phyloP scores from a whole-genome alignment of 169 alveolate species.

The Plasmodium falciparum region DNA sequence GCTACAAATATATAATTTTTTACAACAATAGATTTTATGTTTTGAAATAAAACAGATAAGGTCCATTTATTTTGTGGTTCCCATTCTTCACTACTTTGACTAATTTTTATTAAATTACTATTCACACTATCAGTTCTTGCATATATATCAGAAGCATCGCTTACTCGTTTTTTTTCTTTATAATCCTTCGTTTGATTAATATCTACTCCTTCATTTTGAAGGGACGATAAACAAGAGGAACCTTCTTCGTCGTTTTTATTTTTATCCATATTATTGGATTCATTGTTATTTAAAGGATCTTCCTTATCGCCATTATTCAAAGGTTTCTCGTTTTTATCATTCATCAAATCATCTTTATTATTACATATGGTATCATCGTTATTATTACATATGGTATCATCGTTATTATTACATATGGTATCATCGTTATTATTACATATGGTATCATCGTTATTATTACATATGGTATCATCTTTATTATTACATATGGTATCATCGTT shows the following conservation, averaged over 20 bases:
- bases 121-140: conserved; percentile 39
- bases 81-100: conserved; percentile 62
- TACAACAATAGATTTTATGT: conserved; percentile 59
- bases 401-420: not conserved
- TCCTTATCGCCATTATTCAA: not conserved
- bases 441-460: not conserved
- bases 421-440: not conserved
- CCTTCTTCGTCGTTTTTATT: not conserved
- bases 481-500: not conserved
- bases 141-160: conserved; percentile 1
- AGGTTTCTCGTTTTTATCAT: not conserved
- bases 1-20: conserved; percentile 71
- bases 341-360: not conserved
- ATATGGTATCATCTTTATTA: not conserved
- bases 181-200: not conserved
- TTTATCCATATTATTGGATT: not conserved
- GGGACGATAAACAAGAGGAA: not conserved
- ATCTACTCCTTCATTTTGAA: not conserved
- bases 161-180: conserved; percentile 6
- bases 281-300: not conserved
- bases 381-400: not conserved
- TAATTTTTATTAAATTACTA: conserved; percentile 51
- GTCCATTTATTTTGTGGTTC: conserved; percentile 65
- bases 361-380: not conserved
- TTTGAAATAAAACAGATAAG: conserved; percentile 54